Percentiles rank a stretch among this genome's conserved stretches.
phyloP scores from a whole-genome alignment of 306 rosid species.

The Luffa acutangula region DNA sequence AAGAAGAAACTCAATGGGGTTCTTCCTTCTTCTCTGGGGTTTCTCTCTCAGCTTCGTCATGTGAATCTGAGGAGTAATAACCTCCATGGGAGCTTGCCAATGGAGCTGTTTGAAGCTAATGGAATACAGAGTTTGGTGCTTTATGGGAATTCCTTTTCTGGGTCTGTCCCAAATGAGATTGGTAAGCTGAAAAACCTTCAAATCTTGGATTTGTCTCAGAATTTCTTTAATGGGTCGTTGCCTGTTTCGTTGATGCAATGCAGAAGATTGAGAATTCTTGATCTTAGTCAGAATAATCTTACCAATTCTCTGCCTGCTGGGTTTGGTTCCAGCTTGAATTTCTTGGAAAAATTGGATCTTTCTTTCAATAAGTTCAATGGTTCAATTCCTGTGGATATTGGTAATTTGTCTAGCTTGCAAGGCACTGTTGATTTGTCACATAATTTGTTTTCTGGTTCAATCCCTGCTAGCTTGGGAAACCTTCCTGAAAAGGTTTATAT shows the following conservation, averaged over 20 bases:
- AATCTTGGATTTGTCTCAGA: constrained; percentile 77
- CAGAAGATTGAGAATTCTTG: constrained; percentile 61
- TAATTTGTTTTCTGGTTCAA: constrained; percentile 65
- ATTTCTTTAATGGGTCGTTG: constrained; percentile 64
- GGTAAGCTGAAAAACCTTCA: constrained; percentile 74
- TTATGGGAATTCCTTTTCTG: constrained; percentile 86
- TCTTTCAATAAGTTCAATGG: constrained; percentile 71
- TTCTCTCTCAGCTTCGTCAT: constrained; percentile 75
- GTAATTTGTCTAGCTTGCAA: constrained; percentile 72
- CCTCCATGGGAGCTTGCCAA: constrained; percentile 57
- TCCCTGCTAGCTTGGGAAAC: constrained; percentile 81
- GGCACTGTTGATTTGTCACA: constrained; percentile 93
- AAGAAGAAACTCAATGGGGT: constrained; percentile 62
- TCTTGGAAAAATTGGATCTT: constrained; percentile 60
- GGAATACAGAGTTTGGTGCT: constrained; percentile 91
- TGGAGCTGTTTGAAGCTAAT: constrained; percentile 52
- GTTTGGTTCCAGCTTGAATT: constrained; percentile 46
- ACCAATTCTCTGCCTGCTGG: constrained; percentile 59
- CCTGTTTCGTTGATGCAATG: constrained; percentile 55
- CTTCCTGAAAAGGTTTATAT: constrained; percentile 97
- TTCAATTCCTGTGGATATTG: constrained; percentile 65
- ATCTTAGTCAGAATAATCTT: constrained; percentile 64
- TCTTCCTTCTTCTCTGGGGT: constrained; percentile 67
- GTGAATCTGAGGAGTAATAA: constrained; percentile 73
- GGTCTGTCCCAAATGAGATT: constrained; percentile 64